Percentiles rank a stretch among this genome's conserved stretches.
Conservation (phyloP, 805 yeast genomes). For the Starmerella etchellsii region DNA sequence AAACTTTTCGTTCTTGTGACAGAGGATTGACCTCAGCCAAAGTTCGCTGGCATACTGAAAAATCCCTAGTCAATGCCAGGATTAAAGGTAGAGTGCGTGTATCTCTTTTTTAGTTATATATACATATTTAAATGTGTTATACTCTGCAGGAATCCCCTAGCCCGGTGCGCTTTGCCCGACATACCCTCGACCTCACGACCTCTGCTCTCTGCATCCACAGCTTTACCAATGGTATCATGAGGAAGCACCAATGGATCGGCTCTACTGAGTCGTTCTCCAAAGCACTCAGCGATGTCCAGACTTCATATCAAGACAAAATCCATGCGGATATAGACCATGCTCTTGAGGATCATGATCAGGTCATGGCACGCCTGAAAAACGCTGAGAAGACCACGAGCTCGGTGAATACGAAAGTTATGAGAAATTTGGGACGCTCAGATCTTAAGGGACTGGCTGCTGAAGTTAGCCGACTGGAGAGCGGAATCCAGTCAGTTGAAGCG, state of each 20-base stretch:
- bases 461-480: conserved; percentile 1
- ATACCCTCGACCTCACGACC: no score
- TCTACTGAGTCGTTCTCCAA: conserved; percentile 4
- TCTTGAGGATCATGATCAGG: conserved; percentile 3
- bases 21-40: no score
- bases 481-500: conserved; percentile 3
- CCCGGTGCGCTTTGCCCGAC: no score
- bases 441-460: neutral
- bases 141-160: no score
- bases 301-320: conserved; percentile 1
- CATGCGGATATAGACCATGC: conserved; percentile 6
- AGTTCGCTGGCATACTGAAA: no score
- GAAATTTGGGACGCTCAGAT: conserved; percentile 2
- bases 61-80: no score
- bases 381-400: conserved; percentile 10
- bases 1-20: no score
- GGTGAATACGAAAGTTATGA: conserved; percentile 1
- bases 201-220: no score
- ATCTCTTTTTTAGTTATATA: no score
- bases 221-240: no score
- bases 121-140: no score
- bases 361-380: conserved; percentile 5
- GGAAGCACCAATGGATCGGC: conserved; percentile 10
- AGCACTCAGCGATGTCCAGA: conserved; percentile 6
- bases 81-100: no score